These are phyloP conservation scores for Schizonepeta tenuifolia DNA, from an alignment of 257 asterid genomes.

Conservation along the genomic window DNA sequence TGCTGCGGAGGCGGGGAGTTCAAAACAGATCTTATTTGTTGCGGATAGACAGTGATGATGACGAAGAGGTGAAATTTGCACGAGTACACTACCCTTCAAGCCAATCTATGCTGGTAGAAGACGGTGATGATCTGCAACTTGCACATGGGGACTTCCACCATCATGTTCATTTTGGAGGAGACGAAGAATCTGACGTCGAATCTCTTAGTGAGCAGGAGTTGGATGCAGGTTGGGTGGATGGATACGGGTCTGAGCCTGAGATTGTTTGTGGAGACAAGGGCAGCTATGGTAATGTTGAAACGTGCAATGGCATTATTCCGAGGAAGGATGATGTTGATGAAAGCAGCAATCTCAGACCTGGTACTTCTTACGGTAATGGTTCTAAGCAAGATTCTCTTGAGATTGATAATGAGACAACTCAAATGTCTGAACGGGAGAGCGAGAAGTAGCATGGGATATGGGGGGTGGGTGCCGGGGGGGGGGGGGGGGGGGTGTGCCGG, in stretches of 20 bases:
- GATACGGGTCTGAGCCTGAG: slow-evolving; percentile 24
- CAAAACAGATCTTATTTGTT: slow-evolving; percentile 61
- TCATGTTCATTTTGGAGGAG: slow-evolving; percentile 37
- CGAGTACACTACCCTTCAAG: slow-evolving; percentile 38
- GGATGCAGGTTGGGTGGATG: slow-evolving; percentile 36
- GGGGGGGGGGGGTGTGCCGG: neutral
- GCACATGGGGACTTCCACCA: slow-evolving; percentile 29
- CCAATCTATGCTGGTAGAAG: slow-evolving; percentile 44
- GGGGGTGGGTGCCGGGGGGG: neutral
- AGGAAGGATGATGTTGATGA: slow-evolving; percentile 30
- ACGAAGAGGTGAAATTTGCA: slow-evolving; percentile 51
- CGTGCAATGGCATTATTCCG: slow-evolving; percentile 21
- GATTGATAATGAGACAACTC: slow-evolving; percentile 23
- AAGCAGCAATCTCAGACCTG: slow-evolving; percentile 15
- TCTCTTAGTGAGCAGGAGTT: slow-evolving; percentile 40
- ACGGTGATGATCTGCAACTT: slow-evolving; percentile 45
- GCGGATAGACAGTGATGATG: slow-evolving; percentile 77
- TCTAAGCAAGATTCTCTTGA: slow-evolving; percentile 12
- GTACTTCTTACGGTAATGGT: slow-evolving; percentile 3
- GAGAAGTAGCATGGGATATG: neutral
- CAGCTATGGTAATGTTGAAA: slow-evolving; percentile 10
- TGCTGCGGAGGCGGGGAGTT: slow-evolving; percentile 59
- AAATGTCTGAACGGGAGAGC: neutral
- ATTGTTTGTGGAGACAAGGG: slow-evolving; percentile 22
- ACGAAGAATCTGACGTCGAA: slow-evolving; percentile 44